Conservation (phyloP, 2,329 filamentous ascomycete species). For the Scedosporium dehoogii region DNA sequence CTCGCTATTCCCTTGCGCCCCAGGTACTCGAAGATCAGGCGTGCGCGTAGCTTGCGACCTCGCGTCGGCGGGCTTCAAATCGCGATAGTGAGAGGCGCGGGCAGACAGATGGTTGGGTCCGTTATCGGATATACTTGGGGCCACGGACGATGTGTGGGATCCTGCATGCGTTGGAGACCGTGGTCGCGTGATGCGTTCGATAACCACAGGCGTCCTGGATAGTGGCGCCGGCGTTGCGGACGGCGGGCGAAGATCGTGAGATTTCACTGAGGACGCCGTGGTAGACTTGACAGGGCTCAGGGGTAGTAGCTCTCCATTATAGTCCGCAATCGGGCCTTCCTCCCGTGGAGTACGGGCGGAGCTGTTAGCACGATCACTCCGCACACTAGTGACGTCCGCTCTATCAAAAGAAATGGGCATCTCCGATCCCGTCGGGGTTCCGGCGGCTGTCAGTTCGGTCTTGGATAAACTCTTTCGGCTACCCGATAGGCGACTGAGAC, state of each 20-base stretch:
- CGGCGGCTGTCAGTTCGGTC: neutral
- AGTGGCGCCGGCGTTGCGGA: conserved; percentile 25
- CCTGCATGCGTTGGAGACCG: conserved; percentile 29
- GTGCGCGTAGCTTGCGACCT: conserved; percentile 33
- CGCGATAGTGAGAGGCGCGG: conserved; percentile 47
- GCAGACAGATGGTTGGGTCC: conserved; percentile 49
- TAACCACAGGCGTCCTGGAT: conserved; percentile 37
- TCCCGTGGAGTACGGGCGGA: conserved; percentile 22
- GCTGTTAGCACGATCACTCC: neutral
- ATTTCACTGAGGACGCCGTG: conserved; percentile 17
- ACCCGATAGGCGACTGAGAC: conserved; percentile 1
- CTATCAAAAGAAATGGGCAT: neutral
- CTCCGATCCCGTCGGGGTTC: neutral
- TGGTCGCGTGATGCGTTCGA: conserved; percentile 43
- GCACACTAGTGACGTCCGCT: neutral
- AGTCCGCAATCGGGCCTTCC: conserved; percentile 34
- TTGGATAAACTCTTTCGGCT: neutral
- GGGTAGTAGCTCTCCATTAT: conserved; percentile 30
- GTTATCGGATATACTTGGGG: conserved; percentile 45
- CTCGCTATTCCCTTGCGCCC: conserved; percentile 47
- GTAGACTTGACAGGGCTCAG: conserved; percentile 31
- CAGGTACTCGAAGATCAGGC: conserved; percentile 41
- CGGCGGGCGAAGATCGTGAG: conserved; percentile 9
- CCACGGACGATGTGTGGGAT: conserved; percentile 50
- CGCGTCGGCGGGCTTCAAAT: conserved; percentile 40